These are phyloP conservation scores for Phialemonium atrogriseum DNA, from an alignment of 2,329 filamentous ascomycete genomes.

Conservation along the genomic window DNA sequence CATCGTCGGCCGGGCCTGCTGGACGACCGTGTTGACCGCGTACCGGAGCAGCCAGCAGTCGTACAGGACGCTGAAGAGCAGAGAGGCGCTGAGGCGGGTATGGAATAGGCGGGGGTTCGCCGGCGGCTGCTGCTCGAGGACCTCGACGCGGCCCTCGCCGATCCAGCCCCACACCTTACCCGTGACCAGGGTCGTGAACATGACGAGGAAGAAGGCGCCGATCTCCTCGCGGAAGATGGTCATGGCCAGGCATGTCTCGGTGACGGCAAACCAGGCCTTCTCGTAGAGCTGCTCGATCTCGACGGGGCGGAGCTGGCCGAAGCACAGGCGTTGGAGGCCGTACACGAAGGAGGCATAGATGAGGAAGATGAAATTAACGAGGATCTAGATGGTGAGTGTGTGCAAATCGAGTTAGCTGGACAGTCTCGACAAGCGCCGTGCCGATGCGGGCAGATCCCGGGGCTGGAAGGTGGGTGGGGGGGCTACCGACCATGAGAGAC, in stretches of 20 bases:
- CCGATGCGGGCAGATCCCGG: neutral
- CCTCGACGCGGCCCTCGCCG: slow-evolving; percentile 85
- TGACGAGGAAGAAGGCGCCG: slow-evolving; percentile 87
- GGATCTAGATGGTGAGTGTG: too few relatives aligned
- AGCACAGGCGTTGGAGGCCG: slow-evolving; percentile 81
- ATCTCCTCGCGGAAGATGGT: slow-evolving; percentile 96
- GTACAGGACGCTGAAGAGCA: slow-evolving; percentile 72
- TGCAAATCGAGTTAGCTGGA: too few relatives aligned
- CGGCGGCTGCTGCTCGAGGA: slow-evolving; percentile 90
- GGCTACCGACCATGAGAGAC: slow-evolving; percentile 68
- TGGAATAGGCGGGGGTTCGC: slow-evolving; percentile 86
- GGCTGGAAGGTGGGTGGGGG: slow-evolving; percentile 1
- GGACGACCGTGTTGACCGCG: slow-evolving; percentile 72
- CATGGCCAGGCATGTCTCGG: slow-evolving; percentile 95
- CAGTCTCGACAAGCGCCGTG: neutral
- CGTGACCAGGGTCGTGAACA: slow-evolving; percentile 88
- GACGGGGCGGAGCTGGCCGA: slow-evolving; percentile 80
- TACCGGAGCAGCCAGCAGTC: slow-evolving; percentile 75
- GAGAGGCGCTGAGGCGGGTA: slow-evolving; percentile 66
- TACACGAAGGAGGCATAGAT: slow-evolving; percentile 75
- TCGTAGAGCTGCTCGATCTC: slow-evolving; percentile 97
- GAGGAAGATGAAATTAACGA: slow-evolving; percentile 85
- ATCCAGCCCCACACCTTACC: slow-evolving; percentile 99
- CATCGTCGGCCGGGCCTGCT: slow-evolving; percentile 89
- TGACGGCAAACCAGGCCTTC: slow-evolving; percentile 95